phyloP scores from a whole-genome alignment of 306 rosid species.

The Fragaria vesca region DNA sequence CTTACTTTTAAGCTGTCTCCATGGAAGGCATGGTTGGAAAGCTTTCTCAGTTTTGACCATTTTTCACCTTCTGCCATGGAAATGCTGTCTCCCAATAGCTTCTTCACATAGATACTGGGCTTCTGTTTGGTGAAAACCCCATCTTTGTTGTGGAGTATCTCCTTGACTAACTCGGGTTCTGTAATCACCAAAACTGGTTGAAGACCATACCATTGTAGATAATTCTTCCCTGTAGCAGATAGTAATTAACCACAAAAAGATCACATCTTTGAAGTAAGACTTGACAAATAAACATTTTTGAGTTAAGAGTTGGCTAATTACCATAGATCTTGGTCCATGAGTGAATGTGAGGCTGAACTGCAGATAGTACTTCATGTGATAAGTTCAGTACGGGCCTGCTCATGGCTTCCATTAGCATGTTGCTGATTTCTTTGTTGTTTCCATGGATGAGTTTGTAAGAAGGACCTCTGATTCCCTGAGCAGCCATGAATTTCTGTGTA shows the following conservation, averaged over 20 bases:
- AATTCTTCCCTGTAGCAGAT: conserved; percentile 25
- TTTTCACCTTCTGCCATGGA: conserved; percentile 30
- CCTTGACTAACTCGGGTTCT: conserved; percentile 30
- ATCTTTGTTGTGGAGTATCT: conserved; percentile 24
- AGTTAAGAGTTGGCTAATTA: neutral
- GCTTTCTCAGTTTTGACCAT: conserved; percentile 28
- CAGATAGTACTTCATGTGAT: conserved; percentile 23
- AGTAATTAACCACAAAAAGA: neutral
- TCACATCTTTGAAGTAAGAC: neutral
- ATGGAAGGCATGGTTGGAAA: conserved; percentile 21
- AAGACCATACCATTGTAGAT: conserved; percentile 30
- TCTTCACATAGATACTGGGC: neutral
- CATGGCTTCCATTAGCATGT: conserved; percentile 27
- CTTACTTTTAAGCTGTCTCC: conserved; percentile 29
- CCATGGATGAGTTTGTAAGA: conserved; percentile 28
- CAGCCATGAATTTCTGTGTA: conserved; percentile 3
- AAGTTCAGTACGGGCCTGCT: conserved; percentile 15
- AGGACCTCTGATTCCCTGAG: conserved; percentile 32
- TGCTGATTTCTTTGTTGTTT: conserved; percentile 20
- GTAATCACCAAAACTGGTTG: conserved; percentile 21
- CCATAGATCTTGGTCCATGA: conserved; percentile 11
- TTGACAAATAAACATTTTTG: neutral
- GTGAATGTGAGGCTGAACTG: conserved; percentile 24
- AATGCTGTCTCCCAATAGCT: neutral
- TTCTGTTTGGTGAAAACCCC: conserved; percentile 6